A percentile compares a stretch with the other conserved stretches of the same genome.
Evolutionary conservation across 83 land plant species (phyloP).

Genomic region (Thuja plicata): DNA sequence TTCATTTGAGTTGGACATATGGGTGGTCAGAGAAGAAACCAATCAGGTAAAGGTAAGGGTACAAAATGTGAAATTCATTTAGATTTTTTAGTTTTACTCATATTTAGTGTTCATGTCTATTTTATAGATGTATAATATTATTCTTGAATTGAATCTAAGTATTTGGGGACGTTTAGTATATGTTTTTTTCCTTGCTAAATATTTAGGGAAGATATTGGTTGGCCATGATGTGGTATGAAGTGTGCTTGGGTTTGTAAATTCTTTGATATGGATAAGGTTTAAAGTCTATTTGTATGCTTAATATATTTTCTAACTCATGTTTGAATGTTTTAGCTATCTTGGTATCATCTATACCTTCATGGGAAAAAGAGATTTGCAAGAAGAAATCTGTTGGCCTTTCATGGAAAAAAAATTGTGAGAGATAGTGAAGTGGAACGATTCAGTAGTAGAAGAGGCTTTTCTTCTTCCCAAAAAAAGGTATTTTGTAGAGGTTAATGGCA

Average conservation of each 20-base stretch:
- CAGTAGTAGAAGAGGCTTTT: slow-evolving; percentile 51
- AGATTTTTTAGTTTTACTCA: too few species aligned
- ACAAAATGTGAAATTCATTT: too few species aligned
- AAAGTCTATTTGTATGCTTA: neutral
- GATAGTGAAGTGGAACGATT: slow-evolving; percentile 47
- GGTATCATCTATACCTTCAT: slow-evolving; percentile 28
- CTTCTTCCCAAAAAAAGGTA: slow-evolving; percentile 35
- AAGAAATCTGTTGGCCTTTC: slow-evolving; percentile 19
- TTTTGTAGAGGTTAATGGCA: slow-evolving; percentile 36
- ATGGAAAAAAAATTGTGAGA: slow-evolving; percentile 43
- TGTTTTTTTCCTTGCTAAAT: too few species aligned
- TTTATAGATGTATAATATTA: too few species aligned
- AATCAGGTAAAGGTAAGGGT: neutral
- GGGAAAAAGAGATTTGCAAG: slow-evolving; percentile 47
- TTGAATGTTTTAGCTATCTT: neutral
- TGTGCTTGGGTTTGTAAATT: too few species aligned
- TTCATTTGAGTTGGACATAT: too few species aligned
- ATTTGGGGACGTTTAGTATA: too few species aligned
- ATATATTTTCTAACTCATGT: neutral
- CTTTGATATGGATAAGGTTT: too few species aligned
- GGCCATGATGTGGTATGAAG: too few species aligned
- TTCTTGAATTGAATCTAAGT: neutral
- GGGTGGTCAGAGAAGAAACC: neutral
- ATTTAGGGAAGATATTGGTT: too few species aligned
- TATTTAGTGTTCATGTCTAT: too few species aligned